Evolutionary conservation across 208 protist species (phyloP).

Genomic region (Tritrichomonas foetus): DNA sequence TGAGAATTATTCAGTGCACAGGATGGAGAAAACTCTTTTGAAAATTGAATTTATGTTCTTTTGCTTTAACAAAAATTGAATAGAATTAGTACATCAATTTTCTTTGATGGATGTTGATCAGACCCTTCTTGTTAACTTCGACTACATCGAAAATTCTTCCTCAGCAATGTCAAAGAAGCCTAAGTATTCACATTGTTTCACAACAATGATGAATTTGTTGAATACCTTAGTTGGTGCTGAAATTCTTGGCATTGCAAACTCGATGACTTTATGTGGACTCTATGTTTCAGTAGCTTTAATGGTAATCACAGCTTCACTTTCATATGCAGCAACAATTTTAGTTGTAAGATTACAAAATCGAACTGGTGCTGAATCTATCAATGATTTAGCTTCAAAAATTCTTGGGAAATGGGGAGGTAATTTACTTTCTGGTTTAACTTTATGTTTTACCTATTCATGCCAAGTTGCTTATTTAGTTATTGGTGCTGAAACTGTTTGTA

Average conservation of each 20-base stretch:
- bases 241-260: background rate
- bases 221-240: slow-evolving; percentile 19
- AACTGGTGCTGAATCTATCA: background rate
- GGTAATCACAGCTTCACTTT: background rate
- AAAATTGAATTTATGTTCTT: no score
- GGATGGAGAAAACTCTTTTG: no score
- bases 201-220: slow-evolving; percentile 12
- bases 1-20: no score
- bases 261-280: background rate
- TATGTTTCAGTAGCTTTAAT: background rate
- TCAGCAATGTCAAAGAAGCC: no score
- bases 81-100: no score
- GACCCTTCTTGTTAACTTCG: no score
- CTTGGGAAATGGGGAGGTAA: background rate
- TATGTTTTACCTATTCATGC: background rate
- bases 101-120: no score
- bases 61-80: no score
- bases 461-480: background rate
- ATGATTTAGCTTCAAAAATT: background rate
- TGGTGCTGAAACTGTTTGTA: background rate
- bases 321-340: background rate
- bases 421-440: background rate
- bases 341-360: background rate
- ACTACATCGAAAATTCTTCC: no score
- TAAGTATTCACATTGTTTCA: background rate